These are phyloP conservation scores for Aspergillus bombycis DNA, from an alignment of 2,329 filamentous ascomycete species.

Conservation along the genomic window DNA sequence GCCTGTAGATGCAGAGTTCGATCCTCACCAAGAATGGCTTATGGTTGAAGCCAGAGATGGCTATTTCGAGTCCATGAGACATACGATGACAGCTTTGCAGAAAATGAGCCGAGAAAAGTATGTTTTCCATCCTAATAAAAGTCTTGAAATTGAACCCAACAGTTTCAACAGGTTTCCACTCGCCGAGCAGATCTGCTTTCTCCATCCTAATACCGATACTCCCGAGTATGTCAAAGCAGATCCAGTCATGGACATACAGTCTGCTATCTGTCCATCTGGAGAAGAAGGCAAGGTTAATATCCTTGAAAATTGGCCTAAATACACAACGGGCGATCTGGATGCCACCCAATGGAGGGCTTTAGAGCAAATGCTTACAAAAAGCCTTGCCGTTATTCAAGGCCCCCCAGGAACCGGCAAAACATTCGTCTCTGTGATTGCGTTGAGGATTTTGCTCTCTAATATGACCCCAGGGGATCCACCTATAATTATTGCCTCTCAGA, in stretches of 20 bases:
- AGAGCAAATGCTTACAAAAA: slow-evolving; percentile 69
- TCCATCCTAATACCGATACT: slow-evolving; percentile 45
- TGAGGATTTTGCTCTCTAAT: slow-evolving; percentile 68
- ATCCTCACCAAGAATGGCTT: slow-evolving; percentile 69
- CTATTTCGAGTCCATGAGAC: slow-evolving; percentile 76
- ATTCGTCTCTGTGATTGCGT: slow-evolving; percentile 72
- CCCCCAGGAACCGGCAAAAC: slow-evolving; percentile 84
- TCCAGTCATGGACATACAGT: slow-evolving; percentile 55
- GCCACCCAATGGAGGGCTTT: slow-evolving; percentile 71
- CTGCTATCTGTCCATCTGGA: slow-evolving; percentile 41
- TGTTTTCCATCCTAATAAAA: slow-evolving; percentile 6
- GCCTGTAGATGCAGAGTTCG: slow-evolving; percentile 64
- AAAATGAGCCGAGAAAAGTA: slow-evolving; percentile 59
- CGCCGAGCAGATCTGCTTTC: slow-evolving; percentile 45
- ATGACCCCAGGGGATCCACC: slow-evolving; percentile 61
- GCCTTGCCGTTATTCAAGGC: slow-evolving; percentile 78
- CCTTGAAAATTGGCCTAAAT: slow-evolving; percentile 57
- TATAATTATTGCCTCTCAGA: slow-evolving; percentile 81
- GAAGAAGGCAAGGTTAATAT: slow-evolving; percentile 55
- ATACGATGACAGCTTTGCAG: slow-evolving; percentile 75
- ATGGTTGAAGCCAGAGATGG: slow-evolving; percentile 77
- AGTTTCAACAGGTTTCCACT: slow-evolving; percentile 46
- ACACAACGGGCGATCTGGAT: slow-evolving; percentile 59
- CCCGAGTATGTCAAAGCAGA: slow-evolving; percentile 58
- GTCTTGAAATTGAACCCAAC: slow-evolving; percentile 4